Base-by-base conservation (phyloP, 495 filamentous ascomycete species). In the Durotheca rogersii region DNA sequence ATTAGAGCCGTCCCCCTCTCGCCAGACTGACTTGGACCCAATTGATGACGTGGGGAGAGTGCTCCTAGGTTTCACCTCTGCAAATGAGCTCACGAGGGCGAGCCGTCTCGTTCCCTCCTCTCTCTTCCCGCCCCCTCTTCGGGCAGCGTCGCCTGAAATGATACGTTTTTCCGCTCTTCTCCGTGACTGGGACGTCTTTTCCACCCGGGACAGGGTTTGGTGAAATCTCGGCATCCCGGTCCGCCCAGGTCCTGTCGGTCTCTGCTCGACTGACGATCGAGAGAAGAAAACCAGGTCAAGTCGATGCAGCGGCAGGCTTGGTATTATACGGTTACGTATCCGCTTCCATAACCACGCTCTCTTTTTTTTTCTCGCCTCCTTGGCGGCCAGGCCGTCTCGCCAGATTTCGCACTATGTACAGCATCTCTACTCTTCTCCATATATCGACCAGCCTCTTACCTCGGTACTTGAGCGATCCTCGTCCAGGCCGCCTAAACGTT, bases 221-320 rank as follows among this genome's bases (percentile, higher is more conserved):
- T 38, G 35, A 51, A 14, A 59, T 50, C 41, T 59, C 56, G 56
- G 56, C 50, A 59, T 54, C 56, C 50, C 56, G 56, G 56, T 54
- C 56, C 56, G 56, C 27, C 21, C 30, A 46, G 45, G 33, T 50
- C 15, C 35, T n/a, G 50, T 42, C 56, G 16, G 41, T 53, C 50
- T 32, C 46, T 46, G 17, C 33, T 41, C 16, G 11, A 53, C 56
- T 50, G 35, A 39, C 17, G 45, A 46, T 50, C 15, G 36, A 34
- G 32, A 43, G 23, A 4, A 27, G 21, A 47, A 15, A 14, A 39
- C 20, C 40, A 14, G 45, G 36, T 51, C 45, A 37, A 54, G 41
- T 36, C 41, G 36, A 50, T 47, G 56, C 50, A 59, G 41, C 19
- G 34, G 36, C 36, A 18, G 41, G 50, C 50, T 51, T 59, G 56